These are phyloP conservation scores for Stipa capillata DNA, from an alignment of 176 grass and related monocot species.

Conservation along the genomic window DNA sequence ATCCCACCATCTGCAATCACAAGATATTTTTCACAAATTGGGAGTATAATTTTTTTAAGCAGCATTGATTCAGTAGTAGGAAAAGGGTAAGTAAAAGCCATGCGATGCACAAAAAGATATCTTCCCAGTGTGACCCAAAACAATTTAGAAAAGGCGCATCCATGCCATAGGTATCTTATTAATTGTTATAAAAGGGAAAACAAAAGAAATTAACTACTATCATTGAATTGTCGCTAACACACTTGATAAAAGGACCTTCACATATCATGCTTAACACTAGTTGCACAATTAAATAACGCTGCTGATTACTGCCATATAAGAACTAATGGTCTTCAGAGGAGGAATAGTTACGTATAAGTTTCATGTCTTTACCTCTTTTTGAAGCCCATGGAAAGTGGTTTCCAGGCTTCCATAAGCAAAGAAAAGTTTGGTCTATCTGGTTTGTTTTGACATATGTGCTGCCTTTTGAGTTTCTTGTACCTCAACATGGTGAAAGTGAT, in stretches of 20 bases:
- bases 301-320: not conserved
- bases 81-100: not conserved
- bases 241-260: not conserved
- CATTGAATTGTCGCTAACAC: not conserved
- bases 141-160: not conserved
- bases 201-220: not conserved
- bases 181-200: not conserved
- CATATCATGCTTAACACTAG: not conserved
- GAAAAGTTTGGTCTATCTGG: slow-evolving; percentile 51
- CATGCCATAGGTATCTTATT: not conserved
- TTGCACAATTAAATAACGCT: not conserved
- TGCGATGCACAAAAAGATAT: not conserved
- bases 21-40: not conserved
- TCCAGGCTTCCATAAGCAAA: slow-evolving; percentile 94
- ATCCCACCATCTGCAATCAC: slow-evolving; percentile 90
- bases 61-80: not conserved
- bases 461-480: slow-evolving; percentile 76
- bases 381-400: slow-evolving; percentile 89
- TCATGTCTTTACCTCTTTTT: slow-evolving; percentile 71
- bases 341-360: not conserved
- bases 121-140: not conserved
- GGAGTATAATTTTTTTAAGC: not conserved
- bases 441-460: slow-evolving; percentile 30
- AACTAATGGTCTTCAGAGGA: not conserved
- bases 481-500: slow-evolving; percentile 79